Conservation (phyloP, 768 basidiomycete species). For the Boletus coccyginus region DNA sequence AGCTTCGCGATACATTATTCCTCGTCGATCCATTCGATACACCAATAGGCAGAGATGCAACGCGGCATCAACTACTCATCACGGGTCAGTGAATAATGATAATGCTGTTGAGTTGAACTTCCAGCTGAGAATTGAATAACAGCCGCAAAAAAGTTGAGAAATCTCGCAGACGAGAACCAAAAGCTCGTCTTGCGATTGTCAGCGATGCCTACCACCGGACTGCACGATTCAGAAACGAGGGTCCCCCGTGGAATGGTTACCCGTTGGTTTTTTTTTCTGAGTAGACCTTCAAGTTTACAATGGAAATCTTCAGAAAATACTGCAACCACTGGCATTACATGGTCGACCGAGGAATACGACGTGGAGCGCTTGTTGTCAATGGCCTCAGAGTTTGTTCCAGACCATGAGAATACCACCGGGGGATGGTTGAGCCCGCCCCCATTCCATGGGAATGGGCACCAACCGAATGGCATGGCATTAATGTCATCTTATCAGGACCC, state of each 20-base stretch:
- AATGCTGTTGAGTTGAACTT: background rate
- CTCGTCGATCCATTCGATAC: constrained; percentile 24
- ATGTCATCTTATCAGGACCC: background rate
- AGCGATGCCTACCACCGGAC: constrained; percentile 1
- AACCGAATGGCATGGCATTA: constrained; percentile 4
- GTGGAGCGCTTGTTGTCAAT: constrained; percentile 4
- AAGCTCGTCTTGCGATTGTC: constrained; percentile 14
- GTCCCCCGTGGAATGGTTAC: background rate
- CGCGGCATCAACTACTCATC: constrained; percentile 28
- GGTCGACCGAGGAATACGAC: constrained; percentile 4
- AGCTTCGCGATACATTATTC: constrained; percentile 25
- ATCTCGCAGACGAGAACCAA: constrained; percentile 26
- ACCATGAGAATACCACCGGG: background rate
- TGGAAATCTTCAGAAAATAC: constrained; percentile 8
- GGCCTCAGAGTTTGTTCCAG: constrained; percentile 1
- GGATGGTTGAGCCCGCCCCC: constrained; percentile 6
- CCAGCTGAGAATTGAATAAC: constrained; percentile 4
- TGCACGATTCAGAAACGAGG: background rate
- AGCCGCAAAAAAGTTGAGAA: constrained; percentile 50
- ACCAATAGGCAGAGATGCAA: constrained; percentile 26
- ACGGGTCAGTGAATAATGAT: constrained; percentile 16
- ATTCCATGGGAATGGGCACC: background rate
- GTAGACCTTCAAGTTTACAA: background rate
- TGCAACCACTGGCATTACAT: background rate
- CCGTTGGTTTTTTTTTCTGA: constrained; percentile 10